Percentiles rank a stretch among this genome's conserved stretches.
Evolutionary conservation across 768 basidiomycete genomes (phyloP).

Genomic region (Panellus pusillus): DNA sequence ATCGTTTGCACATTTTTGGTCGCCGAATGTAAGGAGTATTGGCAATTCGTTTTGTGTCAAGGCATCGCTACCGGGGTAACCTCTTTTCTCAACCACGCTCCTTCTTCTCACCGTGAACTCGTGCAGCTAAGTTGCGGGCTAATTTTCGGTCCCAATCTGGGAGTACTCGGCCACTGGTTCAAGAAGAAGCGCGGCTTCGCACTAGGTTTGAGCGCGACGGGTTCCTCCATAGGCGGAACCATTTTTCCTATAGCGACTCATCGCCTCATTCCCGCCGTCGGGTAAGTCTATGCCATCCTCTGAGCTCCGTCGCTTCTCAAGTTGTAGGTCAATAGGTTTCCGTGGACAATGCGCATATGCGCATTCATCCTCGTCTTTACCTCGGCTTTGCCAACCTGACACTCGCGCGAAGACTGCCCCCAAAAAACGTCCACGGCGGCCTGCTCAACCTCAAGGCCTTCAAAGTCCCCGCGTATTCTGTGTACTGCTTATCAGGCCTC

Average conservation of each 20-base stretch:
- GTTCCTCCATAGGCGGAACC: slow-evolving; percentile 62
- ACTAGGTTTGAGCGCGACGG: slow-evolving; percentile 52
- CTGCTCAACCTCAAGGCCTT: slow-evolving; percentile 50
- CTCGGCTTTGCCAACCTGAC: slow-evolving; percentile 52
- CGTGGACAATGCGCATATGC: slow-evolving; percentile 68
- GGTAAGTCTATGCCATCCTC: slow-evolving; percentile 37
- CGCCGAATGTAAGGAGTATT: slow-evolving; percentile 7
- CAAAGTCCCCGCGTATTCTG: slow-evolving; percentile 45
- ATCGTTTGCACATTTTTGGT: slow-evolving; percentile 11
- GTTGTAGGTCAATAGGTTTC: slow-evolving; percentile 43
- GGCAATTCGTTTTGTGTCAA: slow-evolving; percentile 13
- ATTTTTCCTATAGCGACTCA: slow-evolving; percentile 58
- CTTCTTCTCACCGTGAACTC: too few species aligned
- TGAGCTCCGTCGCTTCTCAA: neutral
- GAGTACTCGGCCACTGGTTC: slow-evolving; percentile 66
- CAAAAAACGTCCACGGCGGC: slow-evolving; percentile 49
- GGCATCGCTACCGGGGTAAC: slow-evolving; percentile 13
- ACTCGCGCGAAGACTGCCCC: slow-evolving; percentile 50
- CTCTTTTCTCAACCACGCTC: neutral
- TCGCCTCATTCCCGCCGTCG: slow-evolving; percentile 50
- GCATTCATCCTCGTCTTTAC: slow-evolving; percentile 54
- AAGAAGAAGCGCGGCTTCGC: slow-evolving; percentile 52
- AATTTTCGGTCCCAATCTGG: slow-evolving; percentile 52
- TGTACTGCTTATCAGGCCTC: slow-evolving; percentile 51
- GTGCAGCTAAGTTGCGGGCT: slow-evolving; percentile 36